Evolutionary conservation across 257 asterid genomes (phyloP).

Genomic region (Solanum corneliomulleri): DNA sequence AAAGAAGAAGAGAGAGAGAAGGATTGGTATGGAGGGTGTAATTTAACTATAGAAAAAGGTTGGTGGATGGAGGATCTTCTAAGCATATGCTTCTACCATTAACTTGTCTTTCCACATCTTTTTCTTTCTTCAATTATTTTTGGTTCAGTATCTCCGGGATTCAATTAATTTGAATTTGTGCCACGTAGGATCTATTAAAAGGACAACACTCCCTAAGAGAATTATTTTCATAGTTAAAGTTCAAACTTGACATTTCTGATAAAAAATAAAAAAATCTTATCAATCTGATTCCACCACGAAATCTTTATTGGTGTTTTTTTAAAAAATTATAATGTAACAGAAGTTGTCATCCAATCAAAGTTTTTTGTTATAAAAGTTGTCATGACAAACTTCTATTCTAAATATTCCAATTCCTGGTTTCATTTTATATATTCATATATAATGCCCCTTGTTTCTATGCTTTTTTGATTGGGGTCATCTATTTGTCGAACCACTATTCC

Average conservation of each 20-base stretch:
- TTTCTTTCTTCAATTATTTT: not conserved
- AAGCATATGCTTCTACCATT: conserved; percentile 6
- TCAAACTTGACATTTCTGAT: not conserved
- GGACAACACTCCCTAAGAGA: accelerated
- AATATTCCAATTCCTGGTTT: not conserved
- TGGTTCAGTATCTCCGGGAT: accelerated
- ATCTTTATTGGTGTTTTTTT: not conserved
- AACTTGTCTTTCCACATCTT: not conserved
- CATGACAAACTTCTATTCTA: not conserved
- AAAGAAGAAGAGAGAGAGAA: not conserved
- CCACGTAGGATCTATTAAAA: not conserved
- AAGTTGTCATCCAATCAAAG: not conserved
- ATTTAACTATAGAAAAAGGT: not conserved
- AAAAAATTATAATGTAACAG: not conserved
- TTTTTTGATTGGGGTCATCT: not conserved
- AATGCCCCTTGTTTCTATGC: not conserved
- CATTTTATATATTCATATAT: too few relatives aligned
- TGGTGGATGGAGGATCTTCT: conserved; percentile 2
- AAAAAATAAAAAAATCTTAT: not conserved
- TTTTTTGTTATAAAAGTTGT: not conserved
- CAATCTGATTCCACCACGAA: not conserved
- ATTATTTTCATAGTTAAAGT: not conserved
- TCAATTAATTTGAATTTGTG: accelerated
- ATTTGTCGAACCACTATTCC: not conserved
- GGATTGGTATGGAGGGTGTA: not conserved